phyloP scores from a whole-genome alignment of 2,329 filamentous ascomycete genomes.

The Amauroascus niger region DNA sequence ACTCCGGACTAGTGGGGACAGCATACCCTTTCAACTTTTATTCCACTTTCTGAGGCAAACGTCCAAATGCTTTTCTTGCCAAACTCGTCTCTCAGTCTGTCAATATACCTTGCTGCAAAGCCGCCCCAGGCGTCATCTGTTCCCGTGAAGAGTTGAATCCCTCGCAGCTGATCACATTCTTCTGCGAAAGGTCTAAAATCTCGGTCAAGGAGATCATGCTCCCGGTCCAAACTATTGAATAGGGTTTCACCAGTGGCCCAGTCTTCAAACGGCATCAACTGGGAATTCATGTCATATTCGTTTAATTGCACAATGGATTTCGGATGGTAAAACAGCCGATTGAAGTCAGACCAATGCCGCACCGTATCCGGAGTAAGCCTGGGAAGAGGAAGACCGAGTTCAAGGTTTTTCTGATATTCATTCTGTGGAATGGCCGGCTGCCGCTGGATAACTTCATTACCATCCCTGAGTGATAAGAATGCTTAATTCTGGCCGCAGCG shows the following conservation, averaged over 20 bases:
- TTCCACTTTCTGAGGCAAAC: conserved; percentile 66
- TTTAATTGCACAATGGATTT: conserved; percentile 76
- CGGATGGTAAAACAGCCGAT: conserved; percentile 84
- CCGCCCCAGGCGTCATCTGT: conserved; percentile 74
- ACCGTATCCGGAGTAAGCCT: conserved; percentile 59
- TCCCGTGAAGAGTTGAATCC: conserved; percentile 64
- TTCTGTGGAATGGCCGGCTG: conserved; percentile 58
- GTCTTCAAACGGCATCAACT: conserved; percentile 70
- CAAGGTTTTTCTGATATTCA: conserved; percentile 69
- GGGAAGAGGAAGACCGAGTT: conserved; percentile 56
- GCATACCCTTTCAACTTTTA: conserved; percentile 46
- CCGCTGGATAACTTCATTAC: conserved; percentile 57
- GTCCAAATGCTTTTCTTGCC: conserved; percentile 80
- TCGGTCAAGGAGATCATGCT: conserved; percentile 81
- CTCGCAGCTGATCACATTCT: conserved; percentile 88
- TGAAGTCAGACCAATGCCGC: conserved; percentile 97
- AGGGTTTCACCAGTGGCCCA: conserved; percentile 66
- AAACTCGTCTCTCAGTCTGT: conserved; percentile 78
- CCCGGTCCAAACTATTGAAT: conserved; percentile 61
- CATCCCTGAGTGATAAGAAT: conserved; percentile 44
- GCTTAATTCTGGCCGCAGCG: not conserved
- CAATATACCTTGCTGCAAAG: conserved; percentile 61
- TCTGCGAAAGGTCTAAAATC: conserved; percentile 82
- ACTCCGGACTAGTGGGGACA: not conserved
- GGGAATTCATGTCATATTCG: conserved; percentile 75